Evolutionary conservation across 345 rosid species (phyloP).

Genomic region (Eucalyptus decipiens): DNA sequence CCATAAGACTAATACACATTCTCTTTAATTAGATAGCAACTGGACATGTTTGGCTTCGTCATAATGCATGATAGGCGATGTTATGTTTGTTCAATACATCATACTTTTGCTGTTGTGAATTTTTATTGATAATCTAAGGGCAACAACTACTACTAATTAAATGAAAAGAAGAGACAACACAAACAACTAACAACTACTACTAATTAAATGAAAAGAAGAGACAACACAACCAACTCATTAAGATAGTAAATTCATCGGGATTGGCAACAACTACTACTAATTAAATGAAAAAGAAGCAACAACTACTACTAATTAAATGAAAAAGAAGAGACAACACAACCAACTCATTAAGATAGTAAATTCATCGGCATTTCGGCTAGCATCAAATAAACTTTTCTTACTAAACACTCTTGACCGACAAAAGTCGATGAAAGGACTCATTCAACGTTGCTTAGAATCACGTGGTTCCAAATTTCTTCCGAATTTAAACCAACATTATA

Average conservation of each 20-base stretch:
- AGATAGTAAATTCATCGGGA: no score
- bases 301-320: neutral
- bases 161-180: no score
- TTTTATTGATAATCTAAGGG: no score
- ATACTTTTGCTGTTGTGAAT: accelerated
- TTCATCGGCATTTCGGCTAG: neutral
- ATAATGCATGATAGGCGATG: accelerated
- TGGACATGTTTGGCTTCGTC: neutral
- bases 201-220: no score
- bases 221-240: no score
- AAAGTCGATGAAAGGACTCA: neutral
- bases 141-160: no score
- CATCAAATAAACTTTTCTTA: neutral
- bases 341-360: no score
- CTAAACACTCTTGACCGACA: neutral
- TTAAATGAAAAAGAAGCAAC: no score
- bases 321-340: no score
- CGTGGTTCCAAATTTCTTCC: neutral
- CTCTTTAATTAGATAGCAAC: no score
- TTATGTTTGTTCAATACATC: accelerated
- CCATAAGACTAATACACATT: accelerated
- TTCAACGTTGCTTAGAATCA: neutral
- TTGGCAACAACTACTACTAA: no score
- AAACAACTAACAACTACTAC: no score
- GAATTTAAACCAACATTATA: neutral